Evolutionary conservation across 2,329 filamentous ascomycete genomes (phyloP), one percentile per base, ranked within the genome.

Genomic region (Exophiala spinifera): DNA sequence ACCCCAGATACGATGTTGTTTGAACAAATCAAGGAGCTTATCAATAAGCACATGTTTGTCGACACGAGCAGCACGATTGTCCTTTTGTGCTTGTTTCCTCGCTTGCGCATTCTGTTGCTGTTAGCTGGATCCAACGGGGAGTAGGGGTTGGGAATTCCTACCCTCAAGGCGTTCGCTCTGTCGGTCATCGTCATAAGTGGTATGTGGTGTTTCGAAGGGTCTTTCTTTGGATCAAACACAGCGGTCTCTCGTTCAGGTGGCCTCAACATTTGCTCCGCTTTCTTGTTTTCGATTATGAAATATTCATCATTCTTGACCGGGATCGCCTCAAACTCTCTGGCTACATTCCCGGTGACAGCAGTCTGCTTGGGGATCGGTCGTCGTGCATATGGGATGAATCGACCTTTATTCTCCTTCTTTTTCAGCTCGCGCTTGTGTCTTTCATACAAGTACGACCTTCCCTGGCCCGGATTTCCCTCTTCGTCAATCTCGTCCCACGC

Each of bases 51-150:
- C 87, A 77, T 90, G 87, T 71, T 91, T 85, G 42, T 90, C 86
- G 73, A 97, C 91, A 73, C 94, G 91, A 31, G 89, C 88, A 23
- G 89, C 87, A 76, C 97, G 96, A 73, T 89, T 86, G 64, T 89
- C 86, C 69, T 83, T 81, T 4, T 81, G 75, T 4, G 60, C 72
- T 82, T 59, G 51, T 49, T 53, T 55, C 64, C 73, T 70, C 61
- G 67, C 57, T 58, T 74, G 50, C 11, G 50, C 54, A 42, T 44
- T 50, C 62, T 64, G 45, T 14, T 5, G 39, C 31, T 31, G 33
- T 53, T 48, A 20, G 45, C 39, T 36, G 4, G 52, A 46, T 14
- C 3, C 11, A 20, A 31, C 25, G 25, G 21, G 4, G 10, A 11
- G 54, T 40, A 69, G 73, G 3, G 21, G 61, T 64, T 76, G 73